A percentile compares a stretch with the other conserved stretches of the same genome.
Conservation (phyloP, 441 rosid genomes). For the Jatropha multifida region DNA sequence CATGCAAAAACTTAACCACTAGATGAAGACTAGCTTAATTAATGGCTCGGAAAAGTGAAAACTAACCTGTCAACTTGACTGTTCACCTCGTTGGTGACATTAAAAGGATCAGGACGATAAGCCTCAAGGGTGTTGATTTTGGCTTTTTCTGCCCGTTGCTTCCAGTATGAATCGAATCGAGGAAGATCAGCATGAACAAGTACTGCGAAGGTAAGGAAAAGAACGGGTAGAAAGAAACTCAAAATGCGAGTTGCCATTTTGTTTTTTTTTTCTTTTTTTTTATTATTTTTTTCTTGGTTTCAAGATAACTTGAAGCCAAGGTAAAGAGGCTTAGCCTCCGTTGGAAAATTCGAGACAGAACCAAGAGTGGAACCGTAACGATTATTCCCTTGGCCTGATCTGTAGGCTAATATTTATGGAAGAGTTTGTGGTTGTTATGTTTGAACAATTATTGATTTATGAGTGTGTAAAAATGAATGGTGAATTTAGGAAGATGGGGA, state of each 20-base stretch:
- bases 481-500: background rate
- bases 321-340: slow-evolving; percentile 18
- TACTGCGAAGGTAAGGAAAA: slow-evolving; percentile 30
- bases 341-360: background rate
- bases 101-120: slow-evolving; percentile 37
- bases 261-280: slow-evolving; percentile 13
- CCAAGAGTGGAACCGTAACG: background rate
- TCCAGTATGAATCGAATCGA: slow-evolving; percentile 35
- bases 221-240: slow-evolving; percentile 10
- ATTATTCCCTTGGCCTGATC: background rate
- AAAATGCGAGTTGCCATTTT: background rate
- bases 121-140: slow-evolving; percentile 16
- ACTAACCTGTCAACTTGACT: slow-evolving; percentile 31
- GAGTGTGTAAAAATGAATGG: background rate
- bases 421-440: background rate
- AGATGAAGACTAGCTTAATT: too few species aligned
- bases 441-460: too few species aligned
- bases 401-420: background rate
- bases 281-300: background rate
- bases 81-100: slow-evolving; percentile 43
- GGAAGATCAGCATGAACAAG: slow-evolving; percentile 26
- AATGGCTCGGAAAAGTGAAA: too few species aligned
- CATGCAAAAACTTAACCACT: too few species aligned
- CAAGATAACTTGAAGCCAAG: slow-evolving; percentile 12
- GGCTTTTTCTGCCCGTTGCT: slow-evolving; percentile 24